These are phyloP conservation scores for Chytriomyces hyalinus DNA, from an alignment of 192 early-diverging fungal genomes.

Conservation along the genomic window DNA sequence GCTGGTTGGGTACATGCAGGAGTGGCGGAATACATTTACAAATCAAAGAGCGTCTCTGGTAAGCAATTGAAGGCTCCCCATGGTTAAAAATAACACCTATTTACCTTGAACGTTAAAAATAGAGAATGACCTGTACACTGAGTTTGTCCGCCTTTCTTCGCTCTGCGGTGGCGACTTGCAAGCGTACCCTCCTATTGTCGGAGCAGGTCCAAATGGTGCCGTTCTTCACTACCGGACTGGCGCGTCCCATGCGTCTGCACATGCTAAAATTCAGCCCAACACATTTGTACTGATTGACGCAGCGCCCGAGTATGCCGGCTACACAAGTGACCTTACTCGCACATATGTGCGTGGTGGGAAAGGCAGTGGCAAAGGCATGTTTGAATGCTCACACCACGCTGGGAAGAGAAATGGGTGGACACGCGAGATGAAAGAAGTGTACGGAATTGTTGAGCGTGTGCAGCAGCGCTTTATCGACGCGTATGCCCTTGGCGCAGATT, in stretches of 20 bases:
- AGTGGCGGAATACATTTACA: slow-evolving; percentile 54
- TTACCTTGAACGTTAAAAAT: too few relatives aligned
- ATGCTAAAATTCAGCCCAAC: slow-evolving; percentile 20
- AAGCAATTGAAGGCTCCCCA: not conserved
- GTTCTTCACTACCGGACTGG: slow-evolving; percentile 89
- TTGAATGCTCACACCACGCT: not conserved
- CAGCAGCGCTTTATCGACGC: slow-evolving; percentile 20
- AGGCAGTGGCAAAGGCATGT: not conserved
- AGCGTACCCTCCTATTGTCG: slow-evolving; percentile 79
- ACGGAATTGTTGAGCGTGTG: slow-evolving; percentile 38
- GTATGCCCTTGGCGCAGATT: slow-evolving; percentile 20
- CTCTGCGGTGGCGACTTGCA: slow-evolving; percentile 65
- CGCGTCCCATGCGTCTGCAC: slow-evolving; percentile 49
- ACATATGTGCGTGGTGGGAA: slow-evolving; percentile 48
- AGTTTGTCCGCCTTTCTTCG: slow-evolving; percentile 67
- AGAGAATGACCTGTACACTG: slow-evolving; percentile 76
- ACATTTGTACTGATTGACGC: slow-evolving; percentile 85
- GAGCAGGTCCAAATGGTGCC: slow-evolving; percentile 76
- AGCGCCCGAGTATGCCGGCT: slow-evolving; percentile 76
- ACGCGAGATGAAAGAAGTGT: slow-evolving; percentile 34
- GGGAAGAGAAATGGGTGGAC: slow-evolving; percentile 13
- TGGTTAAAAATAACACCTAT: not conserved
- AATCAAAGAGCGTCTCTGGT: slow-evolving; percentile 3
- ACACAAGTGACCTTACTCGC: slow-evolving; percentile 91
- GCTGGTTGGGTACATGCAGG: slow-evolving; percentile 45